Evolutionary conservation across 1,284 basidiomycete species (phyloP), one percentile per base, ranked within the genome.

Genomic region (Phlebopus sp.): DNA sequence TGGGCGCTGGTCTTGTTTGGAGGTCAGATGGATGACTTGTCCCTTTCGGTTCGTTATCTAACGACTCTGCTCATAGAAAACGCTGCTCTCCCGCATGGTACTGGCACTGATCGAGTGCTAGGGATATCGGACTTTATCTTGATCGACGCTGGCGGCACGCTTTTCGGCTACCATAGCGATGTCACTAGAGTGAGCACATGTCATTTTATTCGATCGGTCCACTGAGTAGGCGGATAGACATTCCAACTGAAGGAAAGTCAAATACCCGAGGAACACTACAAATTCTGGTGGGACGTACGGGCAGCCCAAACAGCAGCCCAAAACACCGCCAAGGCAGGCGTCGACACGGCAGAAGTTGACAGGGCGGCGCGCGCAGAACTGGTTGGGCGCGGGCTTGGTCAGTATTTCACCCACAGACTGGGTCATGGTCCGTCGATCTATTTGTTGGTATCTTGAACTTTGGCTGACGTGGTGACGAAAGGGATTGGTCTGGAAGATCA

Each of bases 401-500:
- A 69, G 38, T 84, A 85, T 59, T 92, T 94, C 60, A 91, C 89
- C 1, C 92, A 93, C 67, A 73, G 90, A 37, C 70, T 93, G 1
- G 90, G 88, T 7, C 86, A 90, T 57, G 86, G 84, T 86, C 45
- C 47, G 75, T 59, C 25, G 29, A 38, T 3, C 38, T 48, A 14
- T 42, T 51, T 30, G 10, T 43, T 40, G 32, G 31, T 7, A 15
- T 37, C 30, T 37, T 36, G 42, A 49, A 46, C 38, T 47, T 38
- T 25, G 51, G 46, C 49, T 46, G 45, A 51, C 41, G n/a, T 51
- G 42, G 52, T 38, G 18, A 19, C 50, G 17, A 45, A 53, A 84
- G 90, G 90, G 2, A 91, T 94, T 44, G 90, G 90, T 1, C 69
- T 93, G 3, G 86, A 92, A 66, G 82, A 75, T 8, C 91, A 94